A percentile compares a stretch with the other conserved stretches of the same genome.
phyloP scores from a whole-genome alignment of 2,329 filamentous ascomycete genomes.

The Penicillium griseofulvum region DNA sequence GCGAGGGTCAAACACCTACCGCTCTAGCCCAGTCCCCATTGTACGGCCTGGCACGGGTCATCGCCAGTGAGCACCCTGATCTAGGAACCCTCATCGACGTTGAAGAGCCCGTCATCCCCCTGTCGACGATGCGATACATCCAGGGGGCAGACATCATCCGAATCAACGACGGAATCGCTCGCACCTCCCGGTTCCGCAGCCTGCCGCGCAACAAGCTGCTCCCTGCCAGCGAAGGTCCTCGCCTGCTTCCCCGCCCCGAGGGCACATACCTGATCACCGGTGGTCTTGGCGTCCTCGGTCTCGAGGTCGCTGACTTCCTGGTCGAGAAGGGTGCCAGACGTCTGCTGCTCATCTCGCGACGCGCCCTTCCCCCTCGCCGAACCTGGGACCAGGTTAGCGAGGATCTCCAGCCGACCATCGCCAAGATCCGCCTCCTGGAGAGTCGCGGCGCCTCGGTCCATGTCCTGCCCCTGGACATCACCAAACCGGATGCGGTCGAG shows the following conservation, averaged over 20 bases:
- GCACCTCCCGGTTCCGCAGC: conserved; percentile 31
- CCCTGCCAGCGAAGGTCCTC: conserved; percentile 18
- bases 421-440: conserved; percentile 34
- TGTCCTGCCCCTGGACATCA: conserved; percentile 38
- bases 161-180: conserved; percentile 40
- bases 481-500: conserved; percentile 17
- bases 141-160: conserved; percentile 38
- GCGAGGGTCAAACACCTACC: conserved; percentile 25
- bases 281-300: conserved; percentile 43
- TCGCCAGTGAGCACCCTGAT: conserved; percentile 39
- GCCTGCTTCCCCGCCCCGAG: conserved; percentile 13
- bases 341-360: conserved; percentile 43
- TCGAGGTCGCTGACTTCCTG: conserved; percentile 39
- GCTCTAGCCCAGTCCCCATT: conserved; percentile 38
- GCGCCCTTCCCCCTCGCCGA: conserved; percentile 35
- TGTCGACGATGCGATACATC: conserved; percentile 41
- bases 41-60: conserved; percentile 39
- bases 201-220: conserved; percentile 2
- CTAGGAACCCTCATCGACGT: conserved; percentile 43
- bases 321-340: conserved; percentile 43
- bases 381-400: conserved; percentile 24
- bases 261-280: conserved; percentile 48
- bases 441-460: conserved; percentile 31
- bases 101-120: conserved; percentile 32
- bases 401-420: conserved; percentile 12